phyloP scores from a whole-genome alignment of 495 filamentous ascomycete species.

The Talaromyces trachyspermus region DNA sequence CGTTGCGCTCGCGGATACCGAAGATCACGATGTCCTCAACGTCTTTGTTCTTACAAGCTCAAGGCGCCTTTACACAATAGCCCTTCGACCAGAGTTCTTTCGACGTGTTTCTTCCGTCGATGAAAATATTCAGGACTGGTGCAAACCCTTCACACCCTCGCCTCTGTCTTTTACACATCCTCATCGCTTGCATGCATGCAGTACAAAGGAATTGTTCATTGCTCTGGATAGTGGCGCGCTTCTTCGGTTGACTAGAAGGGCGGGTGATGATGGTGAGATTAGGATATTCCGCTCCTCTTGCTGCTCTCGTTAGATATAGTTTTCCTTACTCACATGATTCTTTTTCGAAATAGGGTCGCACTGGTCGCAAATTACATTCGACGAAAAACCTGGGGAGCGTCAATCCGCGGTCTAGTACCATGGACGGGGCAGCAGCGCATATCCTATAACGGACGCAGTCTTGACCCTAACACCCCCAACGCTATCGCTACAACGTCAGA shows the following conservation, averaged over 20 bases:
- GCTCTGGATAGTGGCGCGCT: conserved; percentile 79
- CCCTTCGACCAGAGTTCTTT: conserved; percentile 74
- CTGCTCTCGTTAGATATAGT: not conserved
- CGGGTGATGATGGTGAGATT: conserved; percentile 57
- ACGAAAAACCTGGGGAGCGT: conserved; percentile 69
- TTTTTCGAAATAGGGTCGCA: conserved; percentile 36
- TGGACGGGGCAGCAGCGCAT: conserved; percentile 62
- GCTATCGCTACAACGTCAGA: conserved; percentile 59
- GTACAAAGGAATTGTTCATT: conserved; percentile 63
- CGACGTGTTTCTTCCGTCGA: conserved; percentile 58
- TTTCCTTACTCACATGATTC: conserved; percentile 8
- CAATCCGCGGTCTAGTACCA: conserved; percentile 61
- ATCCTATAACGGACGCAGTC: conserved; percentile 53
- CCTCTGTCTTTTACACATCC: conserved; percentile 71
- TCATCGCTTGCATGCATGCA: conserved; percentile 71
- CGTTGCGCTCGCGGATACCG: conserved; percentile 71
- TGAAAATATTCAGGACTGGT: conserved; percentile 63
- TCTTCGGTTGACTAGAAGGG: conserved; percentile 59
- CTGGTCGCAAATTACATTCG: conserved; percentile 75
- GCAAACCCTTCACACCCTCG: conserved; percentile 62
- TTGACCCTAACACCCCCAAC: conserved; percentile 57
- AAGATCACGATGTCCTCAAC: conserved; percentile 68
- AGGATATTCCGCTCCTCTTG: not conserved
- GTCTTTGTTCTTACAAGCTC: conserved; percentile 73
- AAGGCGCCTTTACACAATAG: conserved; percentile 73